Percentiles rank a stretch among this genome's conserved stretches.
Conservation (phyloP, 2,329 filamentous ascomycete genomes). For the Phyllosticta ampelicida region DNA sequence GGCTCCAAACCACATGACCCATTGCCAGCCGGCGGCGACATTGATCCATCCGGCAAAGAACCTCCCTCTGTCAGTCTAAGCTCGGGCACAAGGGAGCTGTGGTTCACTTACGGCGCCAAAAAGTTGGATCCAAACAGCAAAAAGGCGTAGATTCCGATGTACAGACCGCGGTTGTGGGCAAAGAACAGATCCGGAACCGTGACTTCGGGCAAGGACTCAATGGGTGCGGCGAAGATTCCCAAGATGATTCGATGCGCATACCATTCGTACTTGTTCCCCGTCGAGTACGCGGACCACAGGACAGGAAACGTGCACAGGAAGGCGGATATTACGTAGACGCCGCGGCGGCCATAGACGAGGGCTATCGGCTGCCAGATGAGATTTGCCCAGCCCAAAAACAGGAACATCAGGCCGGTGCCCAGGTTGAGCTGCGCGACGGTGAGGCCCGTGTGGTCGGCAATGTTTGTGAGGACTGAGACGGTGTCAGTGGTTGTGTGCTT, state of each 20-base stretch:
- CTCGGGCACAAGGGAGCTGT: neutral
- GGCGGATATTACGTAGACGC: slow-evolving; percentile 34
- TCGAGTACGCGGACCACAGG: slow-evolving; percentile 34
- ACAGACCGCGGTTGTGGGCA: slow-evolving; percentile 23
- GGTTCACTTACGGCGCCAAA: slow-evolving; percentile 19
- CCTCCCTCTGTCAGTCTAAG: neutral
- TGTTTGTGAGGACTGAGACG: slow-evolving; percentile 35
- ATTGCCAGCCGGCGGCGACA: slow-evolving; percentile 25
- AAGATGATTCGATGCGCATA: slow-evolving; percentile 36
- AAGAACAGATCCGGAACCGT: slow-evolving; percentile 33
- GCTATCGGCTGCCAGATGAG: slow-evolving; percentile 44
- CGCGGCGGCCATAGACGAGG: slow-evolving; percentile 40
- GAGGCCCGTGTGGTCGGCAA: slow-evolving; percentile 37
- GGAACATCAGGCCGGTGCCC: slow-evolving; percentile 43
- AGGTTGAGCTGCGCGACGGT: slow-evolving; percentile 36
- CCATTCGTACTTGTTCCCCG: slow-evolving; percentile 37
- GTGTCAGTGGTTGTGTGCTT: neutral
- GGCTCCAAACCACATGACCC: slow-evolving; percentile 40
- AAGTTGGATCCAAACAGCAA: slow-evolving; percentile 25
- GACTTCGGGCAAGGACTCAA: slow-evolving; percentile 39
- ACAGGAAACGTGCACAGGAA: slow-evolving; percentile 17
- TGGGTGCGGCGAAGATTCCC: slow-evolving; percentile 38
- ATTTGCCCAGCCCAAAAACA: slow-evolving; percentile 41
- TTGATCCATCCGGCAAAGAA: slow-evolving; percentile 26
- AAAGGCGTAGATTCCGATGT: slow-evolving; percentile 24